phyloP scores from a whole-genome alignment of 495 filamentous ascomycete genomes.

The Xylaria castorea region DNA sequence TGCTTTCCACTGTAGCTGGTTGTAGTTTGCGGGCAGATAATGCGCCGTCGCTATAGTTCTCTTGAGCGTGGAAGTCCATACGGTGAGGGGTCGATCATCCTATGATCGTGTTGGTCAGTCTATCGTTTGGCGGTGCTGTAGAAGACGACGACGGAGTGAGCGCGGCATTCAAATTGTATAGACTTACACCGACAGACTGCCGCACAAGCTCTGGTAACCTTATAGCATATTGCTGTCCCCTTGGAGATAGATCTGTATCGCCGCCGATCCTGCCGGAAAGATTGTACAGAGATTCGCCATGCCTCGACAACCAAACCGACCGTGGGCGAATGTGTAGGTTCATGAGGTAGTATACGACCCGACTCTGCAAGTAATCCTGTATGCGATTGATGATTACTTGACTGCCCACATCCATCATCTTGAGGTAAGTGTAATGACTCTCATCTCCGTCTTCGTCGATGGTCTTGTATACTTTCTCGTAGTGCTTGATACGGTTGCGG shows the following conservation, averaged over 20 bases:
- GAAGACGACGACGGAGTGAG: not conserved
- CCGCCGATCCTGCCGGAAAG: slow-evolving; percentile 87
- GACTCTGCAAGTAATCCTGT: slow-evolving; percentile 92
- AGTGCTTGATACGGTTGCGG: slow-evolving; percentile 91
- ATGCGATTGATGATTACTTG: slow-evolving; percentile 98
- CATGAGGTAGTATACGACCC: slow-evolving; percentile 97
- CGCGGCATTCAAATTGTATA: not conserved
- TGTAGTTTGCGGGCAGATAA: slow-evolving; percentile 75
- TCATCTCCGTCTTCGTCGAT: slow-evolving; percentile 81
- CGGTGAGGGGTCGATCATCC: slow-evolving; percentile 79
- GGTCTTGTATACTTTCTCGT: slow-evolving; percentile 93
- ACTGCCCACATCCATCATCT: slow-evolving; percentile 94
- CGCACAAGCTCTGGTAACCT: slow-evolving; percentile 81
- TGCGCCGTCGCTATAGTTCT: slow-evolving; percentile 92
- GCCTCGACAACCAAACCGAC: slow-evolving; percentile 96
- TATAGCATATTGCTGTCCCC: slow-evolving; percentile 84
- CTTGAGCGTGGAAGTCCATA: slow-evolving; percentile 95
- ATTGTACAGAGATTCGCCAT: slow-evolving; percentile 94
- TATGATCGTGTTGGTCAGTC: slow-evolving; percentile 31
- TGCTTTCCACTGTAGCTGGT: slow-evolving; percentile 97
- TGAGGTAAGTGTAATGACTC: slow-evolving; percentile 85
- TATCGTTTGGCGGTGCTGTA: slow-evolving; percentile 11
- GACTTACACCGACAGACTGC: slow-evolving; percentile 74
- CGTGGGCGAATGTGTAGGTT: slow-evolving; percentile 97
- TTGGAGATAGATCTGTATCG: slow-evolving; percentile 83